Conservation (phyloP, 2,329 filamentous ascomycete species). For the Ramularia endophylla region DNA sequence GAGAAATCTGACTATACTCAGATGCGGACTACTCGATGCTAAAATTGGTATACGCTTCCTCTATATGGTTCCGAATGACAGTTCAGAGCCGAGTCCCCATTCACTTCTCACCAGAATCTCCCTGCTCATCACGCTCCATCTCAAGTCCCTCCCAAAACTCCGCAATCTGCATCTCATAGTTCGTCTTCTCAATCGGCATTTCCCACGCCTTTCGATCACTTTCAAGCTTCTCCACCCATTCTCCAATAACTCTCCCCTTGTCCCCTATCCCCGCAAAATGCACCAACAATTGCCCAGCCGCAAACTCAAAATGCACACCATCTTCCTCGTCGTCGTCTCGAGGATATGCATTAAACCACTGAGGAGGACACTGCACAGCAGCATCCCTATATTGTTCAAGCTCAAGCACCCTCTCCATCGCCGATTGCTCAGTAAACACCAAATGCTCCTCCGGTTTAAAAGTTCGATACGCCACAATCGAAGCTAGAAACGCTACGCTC, state of each 20-base stretch:
- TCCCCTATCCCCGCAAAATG: slow-evolving; percentile 35
- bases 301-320: slow-evolving; percentile 28
- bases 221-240: slow-evolving; percentile 32
- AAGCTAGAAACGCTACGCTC: slow-evolving; percentile 33
- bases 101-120: background rate
- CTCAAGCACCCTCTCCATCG: slow-evolving; percentile 34
- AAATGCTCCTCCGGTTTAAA: slow-evolving; percentile 33
- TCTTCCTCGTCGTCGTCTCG: slow-evolving; percentile 31
- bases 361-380: slow-evolving; percentile 32
- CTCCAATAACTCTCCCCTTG: slow-evolving; percentile 29
- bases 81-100: background rate
- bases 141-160: slow-evolving; percentile 26
- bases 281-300: slow-evolving; percentile 36
- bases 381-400: slow-evolving; percentile 26
- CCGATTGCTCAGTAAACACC: slow-evolving; percentile 35
- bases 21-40: too few relatives aligned
- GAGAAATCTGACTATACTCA: too few relatives aligned
- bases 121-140: slow-evolving; percentile 1
- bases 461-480: slow-evolving; percentile 34
- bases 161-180: slow-evolving; percentile 28
- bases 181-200: slow-evolving; percentile 28
- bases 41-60: too few relatives aligned
- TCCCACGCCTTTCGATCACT: slow-evolving; percentile 30
- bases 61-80: background rate
- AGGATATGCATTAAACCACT: slow-evolving; percentile 40